Evolutionary conservation across 2,329 filamentous ascomycete species (phyloP), one percentile per base, ranked within the genome.

Genomic region (Didymella exigua): DNA sequence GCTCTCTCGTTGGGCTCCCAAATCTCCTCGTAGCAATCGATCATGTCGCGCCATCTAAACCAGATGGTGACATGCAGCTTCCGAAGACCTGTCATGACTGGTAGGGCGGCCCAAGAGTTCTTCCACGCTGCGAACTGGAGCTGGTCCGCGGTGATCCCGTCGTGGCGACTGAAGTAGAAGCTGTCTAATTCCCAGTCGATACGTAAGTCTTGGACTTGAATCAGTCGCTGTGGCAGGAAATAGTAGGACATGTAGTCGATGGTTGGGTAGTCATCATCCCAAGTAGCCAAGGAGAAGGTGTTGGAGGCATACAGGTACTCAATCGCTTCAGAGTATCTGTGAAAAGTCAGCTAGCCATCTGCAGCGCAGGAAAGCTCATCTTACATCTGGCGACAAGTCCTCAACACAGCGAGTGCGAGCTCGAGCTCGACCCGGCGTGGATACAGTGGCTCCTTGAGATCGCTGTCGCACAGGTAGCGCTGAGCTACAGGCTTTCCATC

Each of bases 271-370:
- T 66, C 49, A 23, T 63, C 55, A 9, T 41, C 23, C 16, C 54
- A 44, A 1, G 58, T 65, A 8, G 58, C 54, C 7, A 69, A 29
- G 6, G 54, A 60, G 49, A 69, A 63, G 2, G 30, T 31, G 34
- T 65, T 66, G 33, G 43, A 27, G n/a, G 46, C 59, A 38, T 68
- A 68, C 13, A 68, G 57, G 38, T 56, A 61, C 7, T 64, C 58
- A 10, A 67, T 56, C 3, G 61, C 59, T 56, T 69, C 66, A 13
- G 63, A 63, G 41, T 69, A 68, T n/a, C 65, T 68, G 27, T 11
- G 29, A 26, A 27, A 18, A 2, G 31, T 59, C 42, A 65, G 42
- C 19, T 21, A 24, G 11, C 13, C 6, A 24, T 38, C 21, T 9
- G 11, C 11, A 14, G 14, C 14, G 13, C 19, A 5, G 2, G 5